Evolutionary conservation across 1,284 basidiomycete species (phyloP).

Genomic region (Irpex lacteus): DNA sequence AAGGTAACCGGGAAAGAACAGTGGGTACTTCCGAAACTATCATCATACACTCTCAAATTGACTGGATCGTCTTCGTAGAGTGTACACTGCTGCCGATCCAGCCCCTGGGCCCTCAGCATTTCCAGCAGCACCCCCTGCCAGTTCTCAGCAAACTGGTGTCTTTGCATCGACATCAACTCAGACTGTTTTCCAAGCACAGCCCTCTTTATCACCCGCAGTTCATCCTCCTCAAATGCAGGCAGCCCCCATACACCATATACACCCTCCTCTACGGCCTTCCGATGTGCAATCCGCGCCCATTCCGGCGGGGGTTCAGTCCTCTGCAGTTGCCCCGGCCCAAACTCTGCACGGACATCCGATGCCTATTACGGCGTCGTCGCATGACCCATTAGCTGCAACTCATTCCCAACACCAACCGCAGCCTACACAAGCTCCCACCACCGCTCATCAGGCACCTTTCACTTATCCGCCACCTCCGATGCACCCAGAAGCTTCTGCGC

Average conservation of each 20-base stretch:
- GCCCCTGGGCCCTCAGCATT: slow-evolving; percentile 7
- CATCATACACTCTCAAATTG: neutral
- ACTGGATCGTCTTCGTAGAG: slow-evolving; percentile 11
- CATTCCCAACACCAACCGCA: neutral
- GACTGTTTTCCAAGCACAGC: neutral
- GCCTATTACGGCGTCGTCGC: slow-evolving; percentile 11
- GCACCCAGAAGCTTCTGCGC: slow-evolving; percentile 42
- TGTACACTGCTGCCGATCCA: slow-evolving; percentile 12
- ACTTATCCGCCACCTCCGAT: slow-evolving; percentile 41
- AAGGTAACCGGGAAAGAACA: slow-evolving; percentile 73
- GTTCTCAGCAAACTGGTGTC: slow-evolving; percentile 1
- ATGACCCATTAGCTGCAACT: slow-evolving; percentile 8
- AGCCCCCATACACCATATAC: slow-evolving; percentile 9
- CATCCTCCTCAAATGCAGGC: slow-evolving; percentile 4
- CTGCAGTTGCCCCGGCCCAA: neutral
- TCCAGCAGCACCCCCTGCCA: neutral
- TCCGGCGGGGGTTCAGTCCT: neutral
- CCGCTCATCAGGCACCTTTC: neutral
- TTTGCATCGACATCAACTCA: neutral
- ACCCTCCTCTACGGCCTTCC: slow-evolving; percentile 1
- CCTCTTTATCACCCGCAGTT: neutral
- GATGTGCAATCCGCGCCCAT: neutral
- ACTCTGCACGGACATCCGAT: slow-evolving; percentile 14
- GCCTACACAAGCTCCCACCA: neutral
- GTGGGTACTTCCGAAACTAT: slow-evolving; percentile 36